phyloP scores from a whole-genome alignment of 2,329 filamentous ascomycete genomes.

The Penicillium sp. region DNA sequence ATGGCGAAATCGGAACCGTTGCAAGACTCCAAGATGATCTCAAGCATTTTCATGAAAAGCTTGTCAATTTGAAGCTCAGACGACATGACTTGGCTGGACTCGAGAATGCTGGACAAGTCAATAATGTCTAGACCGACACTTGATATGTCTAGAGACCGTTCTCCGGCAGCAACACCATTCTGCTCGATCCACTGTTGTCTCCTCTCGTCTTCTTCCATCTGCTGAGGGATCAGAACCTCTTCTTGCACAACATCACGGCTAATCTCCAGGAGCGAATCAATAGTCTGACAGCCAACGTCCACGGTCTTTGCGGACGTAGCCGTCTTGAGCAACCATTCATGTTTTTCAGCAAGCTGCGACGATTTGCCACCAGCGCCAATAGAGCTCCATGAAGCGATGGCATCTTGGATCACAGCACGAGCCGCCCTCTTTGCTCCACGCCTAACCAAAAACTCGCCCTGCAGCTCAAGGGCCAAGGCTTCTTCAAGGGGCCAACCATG shows the following conservation, averaged over 20 bases:
- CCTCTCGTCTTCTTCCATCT: constrained; percentile 39
- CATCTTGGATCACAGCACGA: constrained; percentile 55
- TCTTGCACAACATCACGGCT: constrained; percentile 31
- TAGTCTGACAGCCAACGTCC: constrained; percentile 58
- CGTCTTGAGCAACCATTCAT: constrained; percentile 59
- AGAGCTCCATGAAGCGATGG: constrained; percentile 57
- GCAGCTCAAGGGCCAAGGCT: constrained; percentile 59
- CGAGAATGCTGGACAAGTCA: constrained; percentile 61
- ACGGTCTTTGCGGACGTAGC: constrained; percentile 50
- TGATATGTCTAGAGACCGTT: constrained; percentile 41
- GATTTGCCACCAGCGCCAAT: constrained; percentile 60
- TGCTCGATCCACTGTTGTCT: constrained; percentile 44
- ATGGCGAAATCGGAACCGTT: constrained; percentile 59
- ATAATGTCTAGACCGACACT: constrained; percentile 55
- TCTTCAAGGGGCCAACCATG: constrained; percentile 59
- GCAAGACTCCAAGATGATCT: constrained; percentile 63
- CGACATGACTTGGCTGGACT: constrained; percentile 63
- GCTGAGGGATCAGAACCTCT: constrained; percentile 26
- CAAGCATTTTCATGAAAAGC: constrained; percentile 61
- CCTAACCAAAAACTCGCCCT: constrained; percentile 55
- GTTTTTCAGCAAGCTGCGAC: constrained; percentile 55
- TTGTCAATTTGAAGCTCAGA: constrained; percentile 63
- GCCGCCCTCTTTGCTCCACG: constrained; percentile 58
- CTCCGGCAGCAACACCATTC: constrained; percentile 36
- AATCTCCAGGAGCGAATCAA: constrained; percentile 46